Base-by-base conservation (phyloP, 108 stramenopile species). In the Fragilariopsis cylindrus region DNA sequence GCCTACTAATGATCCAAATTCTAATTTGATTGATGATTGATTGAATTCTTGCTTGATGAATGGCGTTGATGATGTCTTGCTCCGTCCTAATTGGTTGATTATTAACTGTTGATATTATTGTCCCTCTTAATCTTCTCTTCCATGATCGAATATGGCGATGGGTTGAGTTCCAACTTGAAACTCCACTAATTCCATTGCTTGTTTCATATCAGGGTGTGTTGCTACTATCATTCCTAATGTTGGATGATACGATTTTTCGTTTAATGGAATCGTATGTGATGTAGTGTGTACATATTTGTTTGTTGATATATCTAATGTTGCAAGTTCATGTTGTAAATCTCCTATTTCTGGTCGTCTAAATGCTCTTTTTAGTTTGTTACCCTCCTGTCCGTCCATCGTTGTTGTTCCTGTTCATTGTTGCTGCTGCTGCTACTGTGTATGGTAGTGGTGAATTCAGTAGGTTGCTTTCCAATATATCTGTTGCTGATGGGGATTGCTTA, bases 51-150 rank as follows among this genome's bases (percentile, higher is more conserved):
- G 9, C 44, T 0, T 65, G 41, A 5, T 15, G 7, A 0, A 46
- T 9, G 21, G 41, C 13, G 1, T 65, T 3, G 39, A 65, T 11
- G 15, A 57, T 57, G 21, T 57, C 56, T 55, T 55, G 0, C 4
- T 55, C 7, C 4, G 19, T 8, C 7, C 3, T 5, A 8, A 19
- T 55, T 55, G 55, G 4, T 55, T 55, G 0, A 8, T 55, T 55
- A 55, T 55, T 55, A 5, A 19, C 6, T 19, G 55, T 0, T 19
- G 19, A 5, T 55, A 55, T 55, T 0, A 55, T 4, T 4, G 19
- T 5, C 19, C n/a, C 55, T 55, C 55, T 55, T 55, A 71, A 30
- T 57, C 56, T 45, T 4, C 55, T 0, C 57, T 71, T 71, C 55
- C 56, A 71, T 21, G 15, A 7, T 3, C 48, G 68, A 3, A 69